Percentiles rank a stretch among this genome's conserved stretches.
Conservation (phyloP, 352 stramenopile species). For the Aphanomyces astaci region DNA sequence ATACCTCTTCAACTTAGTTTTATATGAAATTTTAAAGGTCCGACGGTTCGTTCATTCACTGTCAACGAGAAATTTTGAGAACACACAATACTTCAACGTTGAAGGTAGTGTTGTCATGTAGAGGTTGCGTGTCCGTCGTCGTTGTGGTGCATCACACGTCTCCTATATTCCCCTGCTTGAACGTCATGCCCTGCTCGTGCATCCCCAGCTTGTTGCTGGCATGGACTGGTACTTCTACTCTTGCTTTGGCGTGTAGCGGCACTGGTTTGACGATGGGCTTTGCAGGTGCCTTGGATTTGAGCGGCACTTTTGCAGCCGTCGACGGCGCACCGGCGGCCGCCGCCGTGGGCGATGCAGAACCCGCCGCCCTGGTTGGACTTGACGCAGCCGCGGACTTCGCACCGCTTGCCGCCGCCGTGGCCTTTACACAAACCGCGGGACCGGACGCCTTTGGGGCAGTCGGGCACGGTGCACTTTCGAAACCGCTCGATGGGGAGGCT, state of each 20-base stretch:
- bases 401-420: slow-evolving; percentile 74
- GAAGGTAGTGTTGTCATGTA: too few relatives aligned
- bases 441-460: slow-evolving; percentile 30
- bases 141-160: too few relatives aligned
- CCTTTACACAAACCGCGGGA: slow-evolving; percentile 42
- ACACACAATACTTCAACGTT: too few relatives aligned
- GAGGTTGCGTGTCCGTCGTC: too few relatives aligned
- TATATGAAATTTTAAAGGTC: too few relatives aligned
- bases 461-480: slow-evolving; percentile 5
- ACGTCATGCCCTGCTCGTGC: too few relatives aligned
- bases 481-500: too few relatives aligned
- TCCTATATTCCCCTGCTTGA: too few relatives aligned
- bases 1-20: too few relatives aligned
- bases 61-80: too few relatives aligned
- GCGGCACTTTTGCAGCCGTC: slow-evolving; percentile 55
- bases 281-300: slow-evolving; percentile 70
- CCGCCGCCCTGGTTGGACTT: slow-evolving; percentile 75
- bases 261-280: slow-evolving; percentile 42
- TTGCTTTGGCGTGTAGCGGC: not conserved
- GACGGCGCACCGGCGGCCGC: slow-evolving; percentile 66
- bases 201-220: too few relatives aligned
- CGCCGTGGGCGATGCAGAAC: slow-evolving; percentile 76
- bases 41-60: too few relatives aligned
- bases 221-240: not conserved
- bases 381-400: slow-evolving; percentile 59